phyloP scores from a whole-genome alignment of 2,329 filamentous ascomycete species.

The Ilyonectria destructans region DNA sequence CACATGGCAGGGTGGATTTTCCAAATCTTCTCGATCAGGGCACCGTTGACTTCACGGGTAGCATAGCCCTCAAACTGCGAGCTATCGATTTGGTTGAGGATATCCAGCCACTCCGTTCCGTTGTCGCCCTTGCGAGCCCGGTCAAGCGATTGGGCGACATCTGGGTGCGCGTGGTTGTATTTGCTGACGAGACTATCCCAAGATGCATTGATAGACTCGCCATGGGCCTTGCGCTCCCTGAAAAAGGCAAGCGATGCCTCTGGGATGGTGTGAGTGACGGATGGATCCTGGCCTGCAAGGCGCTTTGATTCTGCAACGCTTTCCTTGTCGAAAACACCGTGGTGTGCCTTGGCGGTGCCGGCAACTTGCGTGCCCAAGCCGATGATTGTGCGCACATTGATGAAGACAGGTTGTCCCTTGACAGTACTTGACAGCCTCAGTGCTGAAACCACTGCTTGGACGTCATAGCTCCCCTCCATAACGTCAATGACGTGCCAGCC shows the following conservation, averaged over 20 bases:
- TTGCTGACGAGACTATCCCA: conserved; percentile 64
- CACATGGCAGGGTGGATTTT: conserved; percentile 37
- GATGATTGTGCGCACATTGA: conserved; percentile 72
- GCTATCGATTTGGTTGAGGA: conserved; percentile 33
- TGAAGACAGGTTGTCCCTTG: conserved; percentile 66
- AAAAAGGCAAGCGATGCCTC: conserved; percentile 69
- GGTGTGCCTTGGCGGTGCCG: conserved; percentile 69
- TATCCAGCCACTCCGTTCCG: conserved; percentile 29
- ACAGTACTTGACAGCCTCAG: conserved; percentile 58
- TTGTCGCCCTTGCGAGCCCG: conserved; percentile 18
- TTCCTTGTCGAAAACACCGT: conserved; percentile 69
- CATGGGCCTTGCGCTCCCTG: conserved; percentile 61
- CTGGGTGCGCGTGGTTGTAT: conserved; percentile 52
- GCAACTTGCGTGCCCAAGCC: conserved; percentile 65
- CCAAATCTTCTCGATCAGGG: conserved; percentile 43
- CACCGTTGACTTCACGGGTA: conserved; percentile 59
- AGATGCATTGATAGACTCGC: conserved; percentile 61
- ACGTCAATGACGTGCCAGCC: conserved; percentile 70
- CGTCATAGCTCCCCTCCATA: conserved; percentile 64
- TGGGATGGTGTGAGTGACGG: conserved; percentile 51
- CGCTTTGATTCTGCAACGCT: conserved; percentile 60
- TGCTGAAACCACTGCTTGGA: conserved; percentile 63
- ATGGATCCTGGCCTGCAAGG: conserved; percentile 48
- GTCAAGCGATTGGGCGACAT: conserved; percentile 17
- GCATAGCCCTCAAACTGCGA: conserved; percentile 35